Percentiles rank a stretch among this genome's conserved stretches.
Evolutionary conservation across 2,329 filamentous ascomycete genomes (phyloP).

Genomic region (Penicillium crustosum): DNA sequence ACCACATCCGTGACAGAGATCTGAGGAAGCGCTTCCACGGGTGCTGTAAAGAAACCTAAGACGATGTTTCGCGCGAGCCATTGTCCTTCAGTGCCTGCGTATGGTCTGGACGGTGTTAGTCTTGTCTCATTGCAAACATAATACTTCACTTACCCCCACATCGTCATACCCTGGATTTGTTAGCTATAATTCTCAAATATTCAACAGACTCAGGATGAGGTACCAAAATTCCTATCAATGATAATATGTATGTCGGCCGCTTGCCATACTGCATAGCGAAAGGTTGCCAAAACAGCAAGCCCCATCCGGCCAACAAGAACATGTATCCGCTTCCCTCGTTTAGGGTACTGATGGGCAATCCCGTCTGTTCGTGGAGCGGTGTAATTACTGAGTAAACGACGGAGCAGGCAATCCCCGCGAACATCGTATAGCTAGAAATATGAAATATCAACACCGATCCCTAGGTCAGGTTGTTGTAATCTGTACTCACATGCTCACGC

Average conservation of each 20-base stretch:
- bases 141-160: slow-evolving; percentile 34
- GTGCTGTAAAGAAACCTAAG: slow-evolving; percentile 42
- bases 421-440: slow-evolving; percentile 38
- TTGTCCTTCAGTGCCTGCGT: slow-evolving; percentile 35
- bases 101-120: slow-evolving; percentile 27
- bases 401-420: slow-evolving; percentile 39
- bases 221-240: slow-evolving; percentile 35
- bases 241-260: slow-evolving; percentile 37
- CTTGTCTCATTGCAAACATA: not conserved
- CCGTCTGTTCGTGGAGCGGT: slow-evolving; percentile 38
- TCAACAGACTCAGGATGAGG: not conserved
- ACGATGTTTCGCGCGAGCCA: slow-evolving; percentile 43
- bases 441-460: not conserved
- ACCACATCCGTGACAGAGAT: slow-evolving; percentile 45
- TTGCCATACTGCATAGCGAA: slow-evolving; percentile 49
- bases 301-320: slow-evolving; percentile 49
- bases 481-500: slow-evolving; percentile 41
- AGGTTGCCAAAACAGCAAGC: slow-evolving; percentile 49
- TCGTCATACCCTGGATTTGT: slow-evolving; percentile 23
- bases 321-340: slow-evolving; percentile 43
- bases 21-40: slow-evolving; percentile 45
- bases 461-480: not conserved
- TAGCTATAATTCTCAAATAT: not conserved
- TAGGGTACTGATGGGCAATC: slow-evolving; percentile 35
- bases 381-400: slow-evolving; percentile 43